Evolutionary conservation across 192 early-diverging fungal species (phyloP).

Genomic region (Backusella tarrabulga): DNA sequence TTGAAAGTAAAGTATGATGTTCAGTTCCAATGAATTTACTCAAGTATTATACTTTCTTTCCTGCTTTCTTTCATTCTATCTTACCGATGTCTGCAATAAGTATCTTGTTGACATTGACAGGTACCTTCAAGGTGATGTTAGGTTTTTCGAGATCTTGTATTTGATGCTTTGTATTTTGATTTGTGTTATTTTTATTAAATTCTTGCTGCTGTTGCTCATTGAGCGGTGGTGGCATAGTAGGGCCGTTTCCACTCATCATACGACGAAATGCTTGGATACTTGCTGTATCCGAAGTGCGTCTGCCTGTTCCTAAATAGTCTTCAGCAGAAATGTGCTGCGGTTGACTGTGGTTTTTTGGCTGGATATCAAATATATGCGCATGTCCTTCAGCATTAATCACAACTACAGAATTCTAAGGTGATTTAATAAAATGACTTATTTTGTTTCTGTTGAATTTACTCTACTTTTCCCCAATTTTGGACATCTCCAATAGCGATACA

Average conservation of each 20-base stretch:
- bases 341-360: conserved; percentile 10
- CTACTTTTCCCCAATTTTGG: conserved; percentile 51
- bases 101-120: conserved; percentile 57
- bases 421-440: not conserved
- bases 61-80: not conserved
- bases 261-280: conserved; percentile 31
- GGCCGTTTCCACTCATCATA: conserved; percentile 14
- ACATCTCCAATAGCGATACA: conserved; percentile 58
- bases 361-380: conserved; percentile 55
- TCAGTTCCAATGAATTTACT: not conserved
- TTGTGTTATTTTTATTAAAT: not conserved
- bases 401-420: conserved; percentile 49
- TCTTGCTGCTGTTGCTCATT: not conserved
- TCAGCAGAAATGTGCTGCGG: conserved; percentile 23
- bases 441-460: not conserved
- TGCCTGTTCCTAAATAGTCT: conserved; percentile 23
- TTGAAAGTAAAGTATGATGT: conserved; percentile 1
- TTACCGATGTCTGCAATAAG: conserved; percentile 58
- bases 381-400: conserved; percentile 56
- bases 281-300: conserved; percentile 27
- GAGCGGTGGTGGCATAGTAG: not conserved
- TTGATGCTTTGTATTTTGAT: not conserved
- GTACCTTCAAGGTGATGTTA: conserved; percentile 47
- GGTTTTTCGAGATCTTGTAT: conserved; percentile 28
- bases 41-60: not conserved